These are phyloP conservation scores for Lecanicillium sp. DNA, from an alignment of 2,329 filamentous ascomycete species.

Conservation along the genomic window DNA sequence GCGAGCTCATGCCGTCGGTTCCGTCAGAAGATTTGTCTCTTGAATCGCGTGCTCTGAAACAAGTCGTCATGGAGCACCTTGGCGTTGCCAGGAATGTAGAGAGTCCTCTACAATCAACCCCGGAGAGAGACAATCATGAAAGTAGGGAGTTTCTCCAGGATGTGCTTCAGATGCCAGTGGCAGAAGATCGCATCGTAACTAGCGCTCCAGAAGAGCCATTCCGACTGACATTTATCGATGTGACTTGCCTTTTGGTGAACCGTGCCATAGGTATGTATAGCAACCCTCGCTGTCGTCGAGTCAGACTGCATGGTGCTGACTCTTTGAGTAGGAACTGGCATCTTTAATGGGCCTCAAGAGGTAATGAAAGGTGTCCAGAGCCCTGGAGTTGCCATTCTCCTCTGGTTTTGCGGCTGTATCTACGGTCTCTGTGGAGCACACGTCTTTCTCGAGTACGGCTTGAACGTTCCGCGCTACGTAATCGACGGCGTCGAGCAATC, in stretches of 20 bases:
- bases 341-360: conserved; percentile 25
- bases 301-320: conserved; percentile 9
- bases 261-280: conserved; percentile 27
- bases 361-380: conserved; percentile 25
- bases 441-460: conserved; percentile 36
- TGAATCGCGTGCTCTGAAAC: no score
- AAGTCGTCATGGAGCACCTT: no score
- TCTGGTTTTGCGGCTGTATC: conserved; percentile 31
- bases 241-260: conserved; percentile 26
- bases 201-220: conserved; percentile 25
- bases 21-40: no score
- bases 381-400: conserved; percentile 25
- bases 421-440: conserved; percentile 28
- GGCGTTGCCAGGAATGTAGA: no score
- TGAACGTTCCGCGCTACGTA: conserved; percentile 34
- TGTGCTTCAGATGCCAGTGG: conserved; percentile 7
- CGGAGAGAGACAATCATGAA: no score
- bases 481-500: conserved; percentile 28
- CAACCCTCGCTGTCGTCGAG: background rate
- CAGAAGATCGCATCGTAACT: conserved; percentile 20
- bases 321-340: conserved; percentile 22
- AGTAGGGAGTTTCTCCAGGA: no score
- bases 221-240: conserved; percentile 26
- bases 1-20: no score
- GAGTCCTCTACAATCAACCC: no score